Base-by-base conservation (phyloP, 2,329 filamentous ascomycete genomes). In the Aspergillus latus region DNA sequence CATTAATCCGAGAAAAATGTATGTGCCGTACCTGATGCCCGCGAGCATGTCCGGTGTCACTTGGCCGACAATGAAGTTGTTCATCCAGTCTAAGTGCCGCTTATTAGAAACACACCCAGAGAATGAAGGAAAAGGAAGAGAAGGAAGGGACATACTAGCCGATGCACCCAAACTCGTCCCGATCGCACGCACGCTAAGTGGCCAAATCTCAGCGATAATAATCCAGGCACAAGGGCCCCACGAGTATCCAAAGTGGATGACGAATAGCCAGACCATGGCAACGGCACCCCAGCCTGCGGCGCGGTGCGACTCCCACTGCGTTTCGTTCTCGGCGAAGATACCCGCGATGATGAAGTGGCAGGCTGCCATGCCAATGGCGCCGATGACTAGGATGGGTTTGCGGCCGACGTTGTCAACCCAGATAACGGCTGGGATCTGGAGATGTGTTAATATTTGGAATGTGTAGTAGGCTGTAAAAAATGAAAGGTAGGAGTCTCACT, bases 201-300 rank as follows among this genome's bases (percentile, higher is more conserved):
- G 88, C 84, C 86, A 92, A 46, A 91, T 84, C 72, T 91, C 88
- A 1, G 86, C 84, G 1, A 89, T 81, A 47, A 92, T 80, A 59
- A 89, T 88, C 88, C 88, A 92, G 0, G 85, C 82, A 60, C 85
- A 87, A 2, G 88, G 88, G 0, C 68, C 67, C 65, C 88, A 92
- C 0, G 82, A 85, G 68, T 89, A 90, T 30, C 86, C 89, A 65
- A 92, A 92, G 71, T 88, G 83, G 30, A 89, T 77, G 29, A 89
- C 84, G 61, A 89, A 91, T 0, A 92, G 78, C 88, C 88, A 91
- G 5, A 77, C 69, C 55, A 77, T 73, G 0, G 66, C 78, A 5
- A 83, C 86, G 0, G 87, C 82, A 4, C 77, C 88, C 89, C 89
- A 92, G 1, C 88, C 88, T 0, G 87, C 86, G 0, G 81, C 82